phyloP scores from a whole-genome alignment of 176 grass and related monocot genomes.

The Olyra latifolia region DNA sequence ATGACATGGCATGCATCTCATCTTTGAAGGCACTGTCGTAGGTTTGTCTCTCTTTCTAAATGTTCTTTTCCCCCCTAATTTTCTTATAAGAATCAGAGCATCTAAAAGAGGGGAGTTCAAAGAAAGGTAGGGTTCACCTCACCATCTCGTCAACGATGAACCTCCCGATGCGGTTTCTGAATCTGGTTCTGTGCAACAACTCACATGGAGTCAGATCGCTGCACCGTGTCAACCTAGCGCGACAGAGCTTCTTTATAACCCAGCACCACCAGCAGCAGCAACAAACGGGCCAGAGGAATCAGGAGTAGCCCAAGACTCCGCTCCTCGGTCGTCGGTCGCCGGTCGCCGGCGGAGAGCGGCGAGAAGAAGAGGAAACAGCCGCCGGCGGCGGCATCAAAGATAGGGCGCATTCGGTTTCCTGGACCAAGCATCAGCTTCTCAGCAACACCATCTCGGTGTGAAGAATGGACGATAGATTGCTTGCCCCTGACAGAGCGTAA shows the following conservation, averaged over 20 bases:
- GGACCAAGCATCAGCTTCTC: no score
- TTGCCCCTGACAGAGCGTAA: not conserved
- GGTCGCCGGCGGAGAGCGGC: no score
- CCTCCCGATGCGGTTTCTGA: not conserved
- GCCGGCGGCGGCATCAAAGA: not conserved
- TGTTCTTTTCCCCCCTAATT: no score
- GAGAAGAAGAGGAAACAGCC: not conserved
- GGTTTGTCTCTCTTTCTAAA: no score
- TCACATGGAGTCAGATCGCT: not conserved
- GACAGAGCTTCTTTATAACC: not conserved
- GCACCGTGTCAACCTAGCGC: not conserved
- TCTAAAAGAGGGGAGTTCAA: no score
- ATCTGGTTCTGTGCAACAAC: not conserved
- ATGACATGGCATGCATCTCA: no score
- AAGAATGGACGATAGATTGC: not conserved
- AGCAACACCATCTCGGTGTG: not conserved
- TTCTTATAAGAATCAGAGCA: no score
- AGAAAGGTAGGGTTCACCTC: no score
- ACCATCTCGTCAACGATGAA: not conserved
- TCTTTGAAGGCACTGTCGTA: no score
- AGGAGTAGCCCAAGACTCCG: no score
- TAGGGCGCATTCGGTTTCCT: not conserved
- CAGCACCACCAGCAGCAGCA: not conserved
- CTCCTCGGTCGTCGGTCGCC: no score
- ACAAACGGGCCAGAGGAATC: not conserved